phyloP scores from a whole-genome alignment of 1,139 yeast genomes.

The Debaryomyces subglobosus region DNA sequence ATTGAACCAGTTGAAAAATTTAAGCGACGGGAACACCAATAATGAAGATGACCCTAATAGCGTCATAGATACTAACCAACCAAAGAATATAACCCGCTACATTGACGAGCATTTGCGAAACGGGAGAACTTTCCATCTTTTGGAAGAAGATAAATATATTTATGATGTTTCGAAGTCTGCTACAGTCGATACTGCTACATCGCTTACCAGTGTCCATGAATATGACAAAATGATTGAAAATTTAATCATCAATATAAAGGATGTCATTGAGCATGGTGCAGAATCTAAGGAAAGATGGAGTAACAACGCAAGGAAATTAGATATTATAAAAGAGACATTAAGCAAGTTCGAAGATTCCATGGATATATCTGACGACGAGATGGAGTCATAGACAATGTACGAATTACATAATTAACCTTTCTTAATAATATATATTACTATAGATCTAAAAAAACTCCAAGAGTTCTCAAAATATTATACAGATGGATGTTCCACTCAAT shows the following conservation, averaged over 20 bases:
- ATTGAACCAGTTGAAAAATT: constrained; percentile 13
- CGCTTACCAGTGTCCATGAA: constrained; percentile 27
- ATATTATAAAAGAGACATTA: constrained; percentile 26
- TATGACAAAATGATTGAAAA: constrained; percentile 36
- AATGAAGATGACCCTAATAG: constrained; percentile 14
- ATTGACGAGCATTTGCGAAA: constrained; percentile 30
- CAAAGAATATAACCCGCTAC: constrained; percentile 18
- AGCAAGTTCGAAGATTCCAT: constrained; percentile 15
- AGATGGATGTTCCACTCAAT: neutral
- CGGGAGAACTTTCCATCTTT: constrained; percentile 24
- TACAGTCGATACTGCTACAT: constrained; percentile 17
- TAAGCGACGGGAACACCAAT: neutral
- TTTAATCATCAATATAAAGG: constrained; percentile 29
- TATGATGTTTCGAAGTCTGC: constrained; percentile 23
- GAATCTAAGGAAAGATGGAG: constrained; percentile 40
- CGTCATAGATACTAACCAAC: constrained; percentile 5
- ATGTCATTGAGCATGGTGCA: constrained; percentile 33
- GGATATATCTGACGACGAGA: constrained; percentile 16
- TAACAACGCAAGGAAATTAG: constrained; percentile 36
- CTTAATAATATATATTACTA: constrained; percentile 4
- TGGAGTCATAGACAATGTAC: constrained; percentile 13
- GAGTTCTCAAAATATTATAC: constrained; percentile 5
- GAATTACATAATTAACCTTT: constrained; percentile 1
- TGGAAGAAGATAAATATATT: constrained; percentile 28
- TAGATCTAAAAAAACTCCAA: constrained; percentile 3